Evolutionary conservation across 208 protist species (phyloP).

Genomic region (Leishmania tropica): DNA sequence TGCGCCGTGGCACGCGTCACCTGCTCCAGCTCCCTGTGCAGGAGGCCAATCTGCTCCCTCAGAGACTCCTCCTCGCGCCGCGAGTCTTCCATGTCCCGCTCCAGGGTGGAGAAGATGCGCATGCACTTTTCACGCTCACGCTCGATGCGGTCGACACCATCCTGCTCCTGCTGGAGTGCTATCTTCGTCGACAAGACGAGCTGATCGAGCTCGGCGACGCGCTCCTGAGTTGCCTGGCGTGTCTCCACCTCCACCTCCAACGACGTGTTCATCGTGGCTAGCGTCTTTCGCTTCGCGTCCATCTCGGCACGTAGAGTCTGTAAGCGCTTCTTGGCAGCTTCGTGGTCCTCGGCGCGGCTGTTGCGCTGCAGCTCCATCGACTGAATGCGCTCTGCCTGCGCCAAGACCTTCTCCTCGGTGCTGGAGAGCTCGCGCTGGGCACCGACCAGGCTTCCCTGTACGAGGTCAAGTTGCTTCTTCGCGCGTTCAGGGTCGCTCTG

Average conservation of each 20-base stretch:
- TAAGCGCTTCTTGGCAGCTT: slow-evolving; percentile 59
- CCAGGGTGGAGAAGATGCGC: slow-evolving; percentile 51
- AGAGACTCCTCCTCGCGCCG: slow-evolving; percentile 36
- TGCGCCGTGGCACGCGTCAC: slow-evolving; percentile 46
- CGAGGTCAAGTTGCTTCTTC: slow-evolving; percentile 75
- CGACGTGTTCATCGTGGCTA: slow-evolving; percentile 87
- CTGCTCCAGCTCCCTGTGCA: slow-evolving; percentile 68
- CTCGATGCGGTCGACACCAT: slow-evolving; percentile 61
- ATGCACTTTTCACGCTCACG: slow-evolving; percentile 77
- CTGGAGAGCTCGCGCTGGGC: slow-evolving; percentile 65
- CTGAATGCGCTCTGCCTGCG: slow-evolving; percentile 62
- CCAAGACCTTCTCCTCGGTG: slow-evolving; percentile 71
- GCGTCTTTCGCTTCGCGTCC: slow-evolving; percentile 81
- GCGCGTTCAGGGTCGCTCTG: slow-evolving; percentile 84
- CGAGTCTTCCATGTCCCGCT: slow-evolving; percentile 51
- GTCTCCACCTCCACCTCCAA: slow-evolving; percentile 82
- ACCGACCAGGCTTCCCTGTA: slow-evolving; percentile 59
- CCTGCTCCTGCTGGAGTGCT: slow-evolving; percentile 52
- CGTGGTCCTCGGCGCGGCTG: slow-evolving; percentile 64
- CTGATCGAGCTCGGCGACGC: slow-evolving; percentile 69
- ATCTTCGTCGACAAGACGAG: slow-evolving; percentile 76
- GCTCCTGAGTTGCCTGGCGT: slow-evolving; percentile 69
- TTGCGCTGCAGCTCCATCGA: slow-evolving; percentile 84
- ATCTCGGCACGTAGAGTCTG: slow-evolving; percentile 72
- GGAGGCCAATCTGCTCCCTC: slow-evolving; percentile 66